These are phyloP conservation scores for Pichia sp. DNA, from an alignment of 1,139 yeast species.

Conservation along the genomic window DNA sequence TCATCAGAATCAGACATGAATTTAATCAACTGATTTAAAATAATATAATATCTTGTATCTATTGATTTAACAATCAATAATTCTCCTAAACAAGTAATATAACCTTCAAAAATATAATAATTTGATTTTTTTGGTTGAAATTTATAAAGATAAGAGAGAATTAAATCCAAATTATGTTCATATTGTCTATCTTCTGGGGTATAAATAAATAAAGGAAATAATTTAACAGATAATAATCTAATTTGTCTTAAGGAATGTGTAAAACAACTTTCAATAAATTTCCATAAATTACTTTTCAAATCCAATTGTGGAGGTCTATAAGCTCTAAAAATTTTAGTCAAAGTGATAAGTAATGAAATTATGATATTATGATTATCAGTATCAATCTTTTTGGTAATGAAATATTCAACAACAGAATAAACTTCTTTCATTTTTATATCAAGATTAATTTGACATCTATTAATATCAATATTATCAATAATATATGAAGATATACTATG, in stretches of 20 bases:
- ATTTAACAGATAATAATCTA: conserved; percentile 42
- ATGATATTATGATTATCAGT: conserved; percentile 23
- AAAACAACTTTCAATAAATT: conserved; percentile 27
- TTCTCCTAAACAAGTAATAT: conserved; percentile 55
- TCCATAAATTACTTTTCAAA: conserved; percentile 22
- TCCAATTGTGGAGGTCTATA: conserved; percentile 38
- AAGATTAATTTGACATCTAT: conserved; percentile 26
- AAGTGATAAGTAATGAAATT: conserved; percentile 39
- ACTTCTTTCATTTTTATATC: conserved; percentile 16
- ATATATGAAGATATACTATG: conserved; percentile 20
- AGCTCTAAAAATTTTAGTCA: conserved; percentile 44
- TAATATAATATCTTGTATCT: conserved; percentile 58
- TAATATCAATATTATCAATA: conserved; percentile 23
- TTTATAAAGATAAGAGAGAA: conserved; percentile 34
- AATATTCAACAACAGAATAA: conserved; percentile 13
- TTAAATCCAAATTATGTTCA: conserved; percentile 35
- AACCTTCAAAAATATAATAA: conserved; percentile 53
- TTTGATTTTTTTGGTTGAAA: conserved; percentile 30
- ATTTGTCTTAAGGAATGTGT: conserved; percentile 43
- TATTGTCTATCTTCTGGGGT: conserved; percentile 31
- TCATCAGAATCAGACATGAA: conserved; percentile 54
- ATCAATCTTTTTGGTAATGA: conserved; percentile 25
- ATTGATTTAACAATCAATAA: conserved; percentile 46
- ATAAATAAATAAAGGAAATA: conserved; percentile 41
- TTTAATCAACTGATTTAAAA: conserved; percentile 53